A percentile compares a stretch with the other conserved stretches of the same genome.
phyloP scores from a whole-genome alignment of 2,329 filamentous ascomycete genomes.

The Neofusicoccum sp. region DNA sequence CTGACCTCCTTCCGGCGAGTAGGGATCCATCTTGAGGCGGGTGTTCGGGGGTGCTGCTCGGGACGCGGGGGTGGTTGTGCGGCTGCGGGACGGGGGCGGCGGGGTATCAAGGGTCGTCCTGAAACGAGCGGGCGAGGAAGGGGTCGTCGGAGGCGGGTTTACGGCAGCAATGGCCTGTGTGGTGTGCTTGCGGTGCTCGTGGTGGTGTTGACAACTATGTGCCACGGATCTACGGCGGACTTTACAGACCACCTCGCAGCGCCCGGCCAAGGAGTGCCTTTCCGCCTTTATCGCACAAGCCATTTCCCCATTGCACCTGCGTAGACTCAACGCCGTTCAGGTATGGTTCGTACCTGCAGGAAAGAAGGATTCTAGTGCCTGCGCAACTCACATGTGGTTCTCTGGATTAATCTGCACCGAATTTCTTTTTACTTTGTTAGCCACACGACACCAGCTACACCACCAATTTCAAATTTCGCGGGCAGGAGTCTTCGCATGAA shows the following conservation, averaged over 20 bases:
- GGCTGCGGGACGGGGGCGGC: not conserved
- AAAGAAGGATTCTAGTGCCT: too few species aligned
- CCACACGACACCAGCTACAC: not conserved
- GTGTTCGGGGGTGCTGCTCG: not conserved
- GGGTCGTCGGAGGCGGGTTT: not conserved
- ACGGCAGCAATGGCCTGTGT: slow-evolving; percentile 6
- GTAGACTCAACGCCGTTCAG: too few species aligned
- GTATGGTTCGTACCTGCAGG: too few species aligned
- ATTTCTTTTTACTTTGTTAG: not conserved
- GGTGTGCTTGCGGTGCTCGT: not conserved
- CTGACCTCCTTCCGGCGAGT: slow-evolving; percentile 64
- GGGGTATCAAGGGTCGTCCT: not conserved
- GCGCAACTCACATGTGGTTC: not conserved
- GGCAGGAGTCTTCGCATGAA: not conserved
- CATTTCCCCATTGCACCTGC: not conserved
- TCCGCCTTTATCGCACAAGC: not conserved
- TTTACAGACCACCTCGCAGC: slow-evolving; percentile 3
- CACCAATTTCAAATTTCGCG: not conserved
- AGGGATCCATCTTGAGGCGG: slow-evolving; percentile 59
- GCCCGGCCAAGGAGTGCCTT: not conserved
- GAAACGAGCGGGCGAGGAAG: not conserved
- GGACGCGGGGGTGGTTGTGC: not conserved
- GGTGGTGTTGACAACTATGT: slow-evolving; percentile 16
- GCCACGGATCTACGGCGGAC: slow-evolving; percentile 7
- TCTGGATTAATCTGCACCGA: not conserved